Base-by-base conservation (phyloP, 257 asterid genomes). In the Thymus quinquecostatus region DNA sequence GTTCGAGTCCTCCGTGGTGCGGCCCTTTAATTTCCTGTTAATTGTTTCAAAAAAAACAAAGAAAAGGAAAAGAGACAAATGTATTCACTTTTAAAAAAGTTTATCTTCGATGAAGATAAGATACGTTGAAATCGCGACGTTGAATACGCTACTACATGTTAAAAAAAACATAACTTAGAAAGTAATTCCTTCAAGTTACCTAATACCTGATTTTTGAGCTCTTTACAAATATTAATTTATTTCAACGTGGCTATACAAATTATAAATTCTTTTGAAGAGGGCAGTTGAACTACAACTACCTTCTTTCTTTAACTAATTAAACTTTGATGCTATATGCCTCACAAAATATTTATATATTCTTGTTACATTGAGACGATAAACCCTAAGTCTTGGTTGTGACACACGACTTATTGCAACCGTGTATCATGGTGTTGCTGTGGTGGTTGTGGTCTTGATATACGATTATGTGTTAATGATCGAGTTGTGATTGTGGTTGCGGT, bases 41-140 rank as follows among this genome's bases (percentile, higher is more conserved):
- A n/a, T n/a, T n/a, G n/a, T n/a, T n/a, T n/a, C n/a, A n/a, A 29
- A 2, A 65, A 32, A 13, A 2, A 30, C 45, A 58, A n/a, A 34
- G 36, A 36, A 74, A 48, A n/a, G 45, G 14, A 65, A 69, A 53
- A 44, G 33, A 30, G 32, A 54, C 44, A 44, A 48, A 48, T 57
- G 54, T 28, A 13, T 49, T 34, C 21, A 36, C 75, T 54, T 51
- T 45, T 45, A 1, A 6, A 65, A 65, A 47, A 32, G 32, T 27
- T 74, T 32, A 21, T 63, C 66, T 72, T 56, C 53, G 9, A 51
- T 44, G 38, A 69, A 55, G 75, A 76, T 75, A 69, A 53, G 80
- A 76, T 76, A 76, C 60, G 80, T 44, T 64, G 43, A 76, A 68
- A 64, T 75, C 54, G 21, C 56, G 9, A 48, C 67, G 48, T 76